phyloP scores from a whole-genome alignment of 1,284 basidiomycete genomes.

The Ceratobasidium sp. region DNA sequence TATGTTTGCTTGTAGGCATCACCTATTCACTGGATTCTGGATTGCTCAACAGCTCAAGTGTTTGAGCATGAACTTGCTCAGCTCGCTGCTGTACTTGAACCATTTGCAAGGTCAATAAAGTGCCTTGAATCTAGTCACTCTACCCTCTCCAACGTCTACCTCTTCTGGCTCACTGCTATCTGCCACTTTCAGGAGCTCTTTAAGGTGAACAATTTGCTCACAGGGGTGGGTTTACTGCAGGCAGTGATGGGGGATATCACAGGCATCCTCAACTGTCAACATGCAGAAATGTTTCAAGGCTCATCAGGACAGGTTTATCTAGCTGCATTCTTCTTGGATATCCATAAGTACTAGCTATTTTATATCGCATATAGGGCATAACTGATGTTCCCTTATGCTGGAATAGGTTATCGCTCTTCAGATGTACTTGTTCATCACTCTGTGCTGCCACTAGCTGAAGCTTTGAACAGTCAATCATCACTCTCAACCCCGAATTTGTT shows the following conservation, averaged over 20 bases:
- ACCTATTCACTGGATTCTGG: constrained; percentile 36
- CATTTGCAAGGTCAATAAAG: constrained; percentile 40
- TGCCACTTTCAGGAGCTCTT: constrained; percentile 28
- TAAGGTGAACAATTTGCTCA: constrained; percentile 9
- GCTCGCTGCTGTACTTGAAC: constrained; percentile 32
- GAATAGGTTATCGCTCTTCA: neutral
- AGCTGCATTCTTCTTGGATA: constrained; percentile 35
- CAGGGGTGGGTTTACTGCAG: neutral
- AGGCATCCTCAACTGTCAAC: constrained; percentile 23
- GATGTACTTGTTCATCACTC: neutral
- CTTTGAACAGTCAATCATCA: neutral
- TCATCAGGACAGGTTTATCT: constrained; percentile 30
- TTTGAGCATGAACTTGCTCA: constrained; percentile 4
- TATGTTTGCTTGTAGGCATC: too few species aligned
- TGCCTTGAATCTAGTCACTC: constrained; percentile 43
- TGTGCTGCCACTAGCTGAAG: neutral
- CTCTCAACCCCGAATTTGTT: neutral
- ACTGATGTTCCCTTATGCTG: too few species aligned
- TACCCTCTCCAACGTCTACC: constrained; percentile 40
- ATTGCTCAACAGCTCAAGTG: neutral
- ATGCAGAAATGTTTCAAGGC: constrained; percentile 38
- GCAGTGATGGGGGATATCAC: constrained; percentile 21
- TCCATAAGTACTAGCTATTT: constrained; percentile 11
- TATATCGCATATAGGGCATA: too few species aligned
- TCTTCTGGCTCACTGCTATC: constrained; percentile 41